Conservation (phyloP, 73 alveolate genomes). For the Durusdinium trenchii region DNA sequence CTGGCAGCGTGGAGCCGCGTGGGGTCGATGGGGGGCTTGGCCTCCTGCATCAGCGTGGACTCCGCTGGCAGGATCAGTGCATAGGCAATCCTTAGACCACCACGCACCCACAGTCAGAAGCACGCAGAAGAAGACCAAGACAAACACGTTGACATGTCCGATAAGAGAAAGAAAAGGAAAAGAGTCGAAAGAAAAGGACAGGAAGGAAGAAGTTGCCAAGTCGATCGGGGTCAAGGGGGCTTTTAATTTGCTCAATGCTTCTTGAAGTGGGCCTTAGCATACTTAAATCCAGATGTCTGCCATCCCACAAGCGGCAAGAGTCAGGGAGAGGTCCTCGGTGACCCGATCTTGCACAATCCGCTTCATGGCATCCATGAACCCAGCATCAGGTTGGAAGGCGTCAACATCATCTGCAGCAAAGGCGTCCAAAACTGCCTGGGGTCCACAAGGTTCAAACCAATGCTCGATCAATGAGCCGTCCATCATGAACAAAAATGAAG, state of each 20-base stretch:
- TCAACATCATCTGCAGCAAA: constrained; percentile 35
- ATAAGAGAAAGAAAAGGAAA: no score
- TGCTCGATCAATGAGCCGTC: no score
- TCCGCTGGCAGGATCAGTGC: constrained; percentile 89
- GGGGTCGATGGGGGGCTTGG: constrained; percentile 84
- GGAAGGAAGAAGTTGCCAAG: background rate
- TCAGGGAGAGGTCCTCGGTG: constrained; percentile 50
- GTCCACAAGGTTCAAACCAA: no score
- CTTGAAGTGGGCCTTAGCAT: background rate
- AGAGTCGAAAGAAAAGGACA: no score
- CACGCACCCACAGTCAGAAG: no score
- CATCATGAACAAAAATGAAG: no score
- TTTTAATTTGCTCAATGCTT: background rate
- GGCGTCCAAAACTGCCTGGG: constrained; percentile 86
- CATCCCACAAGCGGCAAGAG: background rate
- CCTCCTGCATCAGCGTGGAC: constrained; percentile 89
- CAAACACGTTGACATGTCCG: no score
- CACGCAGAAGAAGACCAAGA: no score
- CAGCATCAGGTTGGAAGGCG: constrained; percentile 46
- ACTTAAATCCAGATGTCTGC: background rate
- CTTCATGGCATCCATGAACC: constrained; percentile 74
- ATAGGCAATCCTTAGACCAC: constrained; percentile 30
- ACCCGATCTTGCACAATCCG: constrained; percentile 29
- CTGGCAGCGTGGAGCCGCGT: constrained; percentile 78
- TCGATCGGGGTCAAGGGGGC: background rate